These are phyloP conservation scores for Diplodia sapinea DNA, from an alignment of 2,329 filamentous ascomycete species.

Conservation along the genomic window DNA sequence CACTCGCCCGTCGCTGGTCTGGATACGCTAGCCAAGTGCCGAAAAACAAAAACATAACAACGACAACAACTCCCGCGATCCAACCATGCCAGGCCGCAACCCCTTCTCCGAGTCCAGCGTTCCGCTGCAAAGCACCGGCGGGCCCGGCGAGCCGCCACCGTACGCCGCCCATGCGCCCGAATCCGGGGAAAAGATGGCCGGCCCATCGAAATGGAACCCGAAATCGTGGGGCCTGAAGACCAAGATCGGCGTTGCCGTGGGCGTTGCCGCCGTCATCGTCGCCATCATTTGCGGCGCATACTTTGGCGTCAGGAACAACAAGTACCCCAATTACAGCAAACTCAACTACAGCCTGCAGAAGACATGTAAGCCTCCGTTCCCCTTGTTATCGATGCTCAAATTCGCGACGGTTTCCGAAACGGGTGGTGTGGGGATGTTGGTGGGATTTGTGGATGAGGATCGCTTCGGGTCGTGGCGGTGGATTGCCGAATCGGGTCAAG, in stretches of 20 bases:
- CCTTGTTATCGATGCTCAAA: conserved; percentile 57
- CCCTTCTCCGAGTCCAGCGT: conserved; percentile 10
- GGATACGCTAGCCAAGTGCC: background rate
- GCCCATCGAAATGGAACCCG: conserved; percentile 27
- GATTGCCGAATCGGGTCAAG: background rate
- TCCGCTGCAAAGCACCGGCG: background rate
- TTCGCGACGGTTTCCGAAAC: conserved; percentile 56
- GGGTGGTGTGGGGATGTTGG: conserved; percentile 51
- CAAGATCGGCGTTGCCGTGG: conserved; percentile 57
- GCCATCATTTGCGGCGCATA: conserved; percentile 61
- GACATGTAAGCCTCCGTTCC: conserved; percentile 69
- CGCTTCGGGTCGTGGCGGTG: too few relatives aligned
- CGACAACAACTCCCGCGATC: too few relatives aligned
- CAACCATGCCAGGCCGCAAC: conserved; percentile 5
- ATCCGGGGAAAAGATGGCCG: conserved; percentile 9
- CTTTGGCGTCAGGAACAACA: conserved; percentile 19
- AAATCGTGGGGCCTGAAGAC: conserved; percentile 50
- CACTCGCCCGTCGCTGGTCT: background rate
- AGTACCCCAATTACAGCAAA: conserved; percentile 29
- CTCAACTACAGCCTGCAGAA: conserved; percentile 24
- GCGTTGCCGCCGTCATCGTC: conserved; percentile 59
- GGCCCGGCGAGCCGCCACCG: conserved; percentile 14
- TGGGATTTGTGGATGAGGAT: conserved; percentile 44
- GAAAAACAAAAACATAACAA: too few relatives aligned
- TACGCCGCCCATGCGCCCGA: background rate